Percentiles rank a stretch among this genome's conserved stretches.
phyloP scores from a whole-genome alignment of 257 asterid species.

The Solanum pinnatisectum region DNA sequence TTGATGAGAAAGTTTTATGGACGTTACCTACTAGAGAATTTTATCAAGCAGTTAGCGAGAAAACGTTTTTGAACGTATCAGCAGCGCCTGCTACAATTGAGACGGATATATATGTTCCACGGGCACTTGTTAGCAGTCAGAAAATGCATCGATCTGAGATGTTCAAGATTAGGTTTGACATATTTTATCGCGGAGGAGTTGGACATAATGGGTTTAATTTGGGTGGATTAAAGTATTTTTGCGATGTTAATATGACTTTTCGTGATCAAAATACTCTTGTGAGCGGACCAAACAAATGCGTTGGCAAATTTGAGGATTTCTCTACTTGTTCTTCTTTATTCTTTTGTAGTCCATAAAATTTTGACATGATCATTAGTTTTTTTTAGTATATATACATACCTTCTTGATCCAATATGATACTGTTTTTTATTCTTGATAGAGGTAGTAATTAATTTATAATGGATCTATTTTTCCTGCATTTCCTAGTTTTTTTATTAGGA shows the following conservation, averaged over 20 bases:
- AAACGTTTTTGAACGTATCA: neutral
- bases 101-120: neutral
- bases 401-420: neutral
- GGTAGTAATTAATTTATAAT: neutral
- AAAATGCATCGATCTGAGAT: neutral
- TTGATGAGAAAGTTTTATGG: neutral
- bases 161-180: neutral
- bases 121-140: neutral
- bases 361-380: neutral
- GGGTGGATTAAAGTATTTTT: neutral
- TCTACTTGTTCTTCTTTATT: neutral
- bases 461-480: neutral
- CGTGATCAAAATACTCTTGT: neutral
- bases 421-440: too few species aligned
- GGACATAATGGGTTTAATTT: neutral
- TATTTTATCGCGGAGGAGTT: conserved; percentile 3
- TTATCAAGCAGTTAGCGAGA: neutral
- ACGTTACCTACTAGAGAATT: conserved; percentile 1
- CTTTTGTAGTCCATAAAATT: neutral
- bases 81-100: neutral
- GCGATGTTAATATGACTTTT: neutral
- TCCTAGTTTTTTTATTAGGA: neutral
- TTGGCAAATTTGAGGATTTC: neutral
- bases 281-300: neutral
- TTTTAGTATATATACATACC: neutral